phyloP scores from a whole-genome alignment of 106 monocot genomes.

The Agapanthus africanus region DNA sequence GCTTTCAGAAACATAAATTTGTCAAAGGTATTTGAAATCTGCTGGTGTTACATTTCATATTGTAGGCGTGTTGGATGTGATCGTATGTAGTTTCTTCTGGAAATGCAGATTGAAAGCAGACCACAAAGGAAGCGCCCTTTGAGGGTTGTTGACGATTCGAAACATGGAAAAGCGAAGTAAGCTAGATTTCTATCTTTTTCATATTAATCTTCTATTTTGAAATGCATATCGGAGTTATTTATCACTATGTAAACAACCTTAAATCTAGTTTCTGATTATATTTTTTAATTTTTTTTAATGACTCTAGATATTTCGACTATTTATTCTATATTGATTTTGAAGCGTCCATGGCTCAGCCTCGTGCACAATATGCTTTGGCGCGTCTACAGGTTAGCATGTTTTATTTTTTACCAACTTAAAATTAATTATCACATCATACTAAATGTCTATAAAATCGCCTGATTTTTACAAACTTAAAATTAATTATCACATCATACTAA shows the following conservation, averaged over 20 bases:
- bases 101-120: constrained; percentile 73
- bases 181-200: background rate
- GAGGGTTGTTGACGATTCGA: constrained; percentile 64
- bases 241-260: background rate
- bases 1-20: constrained; percentile 56
- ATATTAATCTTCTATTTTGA: background rate
- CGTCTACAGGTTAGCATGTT: constrained; percentile 57
- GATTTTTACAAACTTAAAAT: background rate
- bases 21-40: constrained; percentile 38
- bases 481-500: too few species aligned
- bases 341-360: constrained; percentile 78
- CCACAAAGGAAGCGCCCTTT: constrained; percentile 59
- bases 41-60: background rate
- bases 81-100: background rate
- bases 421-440: background rate
- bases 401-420: constrained; percentile 3
- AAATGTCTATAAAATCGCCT: background rate
- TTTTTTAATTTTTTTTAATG: constrained; percentile 2
- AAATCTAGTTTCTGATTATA: background rate
- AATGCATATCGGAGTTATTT: background rate
- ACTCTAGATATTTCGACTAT: constrained; percentile 71
- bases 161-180: constrained; percentile 60
- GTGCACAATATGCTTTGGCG: constrained; percentile 69
- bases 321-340: constrained; percentile 84
- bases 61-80: background rate